Evolutionary conservation across 768 basidiomycete species (phyloP).

Genomic region (Lentinula guzmanii): DNA sequence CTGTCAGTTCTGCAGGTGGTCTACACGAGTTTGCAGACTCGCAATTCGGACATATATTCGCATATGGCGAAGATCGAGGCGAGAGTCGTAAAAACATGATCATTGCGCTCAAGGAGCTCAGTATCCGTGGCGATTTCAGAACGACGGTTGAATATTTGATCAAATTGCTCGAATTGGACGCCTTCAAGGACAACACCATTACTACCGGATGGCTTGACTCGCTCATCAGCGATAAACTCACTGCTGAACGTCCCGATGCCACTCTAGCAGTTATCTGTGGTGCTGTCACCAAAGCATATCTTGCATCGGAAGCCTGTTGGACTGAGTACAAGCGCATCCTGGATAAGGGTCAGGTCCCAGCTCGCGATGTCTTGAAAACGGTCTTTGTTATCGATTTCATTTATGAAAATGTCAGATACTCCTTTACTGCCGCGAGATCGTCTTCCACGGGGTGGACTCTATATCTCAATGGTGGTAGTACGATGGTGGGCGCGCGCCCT

Average conservation of each 20-base stretch:
- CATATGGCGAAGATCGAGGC: slow-evolving; percentile 92
- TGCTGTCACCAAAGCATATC: slow-evolving; percentile 90
- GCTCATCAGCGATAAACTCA: slow-evolving; percentile 94
- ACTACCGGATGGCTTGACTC: slow-evolving; percentile 99
- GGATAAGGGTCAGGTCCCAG: slow-evolving; percentile 97
- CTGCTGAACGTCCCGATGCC: slow-evolving; percentile 91
- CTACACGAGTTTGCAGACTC: slow-evolving; percentile 99
- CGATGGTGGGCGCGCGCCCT: slow-evolving; percentile 86
- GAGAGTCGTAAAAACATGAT: slow-evolving; percentile 99
- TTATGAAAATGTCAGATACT: slow-evolving; percentile 92
- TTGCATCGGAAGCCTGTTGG: slow-evolving; percentile 86
- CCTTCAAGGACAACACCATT: slow-evolving; percentile 95
- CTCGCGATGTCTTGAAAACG: slow-evolving; percentile 90
- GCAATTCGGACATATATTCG: slow-evolving; percentile 99
- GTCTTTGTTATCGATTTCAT: slow-evolving; percentile 97
- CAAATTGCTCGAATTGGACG: slow-evolving; percentile 92
- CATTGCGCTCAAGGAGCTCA: slow-evolving; percentile 94
- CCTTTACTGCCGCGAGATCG: slow-evolving; percentile 91
- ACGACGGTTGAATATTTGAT: slow-evolving; percentile 99
- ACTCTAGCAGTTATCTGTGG: slow-evolving; percentile 94
- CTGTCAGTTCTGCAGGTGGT: slow-evolving; percentile 91
- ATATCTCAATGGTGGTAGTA: slow-evolving; percentile 93
- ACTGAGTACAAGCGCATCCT: slow-evolving; percentile 91
- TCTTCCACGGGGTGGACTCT: slow-evolving; percentile 88
- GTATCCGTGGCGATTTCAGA: slow-evolving; percentile 97